Percentiles rank a stretch among this genome's conserved stretches.
Evolutionary conservation across 2,329 filamentous ascomycete species (phyloP).

Genomic region (Pseudocercospora musae): DNA sequence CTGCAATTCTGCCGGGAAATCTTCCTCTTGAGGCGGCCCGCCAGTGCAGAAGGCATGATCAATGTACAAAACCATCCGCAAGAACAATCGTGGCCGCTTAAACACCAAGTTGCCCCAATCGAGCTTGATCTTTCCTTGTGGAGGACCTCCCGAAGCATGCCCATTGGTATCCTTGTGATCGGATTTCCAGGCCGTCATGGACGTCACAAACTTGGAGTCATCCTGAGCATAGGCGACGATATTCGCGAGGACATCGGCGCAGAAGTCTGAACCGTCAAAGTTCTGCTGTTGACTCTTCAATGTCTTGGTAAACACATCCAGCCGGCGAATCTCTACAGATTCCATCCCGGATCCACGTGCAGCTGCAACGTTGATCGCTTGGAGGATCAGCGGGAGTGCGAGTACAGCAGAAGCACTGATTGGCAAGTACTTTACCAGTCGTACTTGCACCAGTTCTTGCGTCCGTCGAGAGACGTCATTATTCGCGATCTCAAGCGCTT

Average conservation of each 20-base stretch:
- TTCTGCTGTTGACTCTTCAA: conserved; percentile 22
- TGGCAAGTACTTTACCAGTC: conserved; percentile 20
- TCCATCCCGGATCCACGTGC: conserved; percentile 21
- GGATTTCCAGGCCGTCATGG: conserved; percentile 19
- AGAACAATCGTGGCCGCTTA: conserved; percentile 21
- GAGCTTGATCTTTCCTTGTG: conserved; percentile 17
- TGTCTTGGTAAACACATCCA: conserved; percentile 23
- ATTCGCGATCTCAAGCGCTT: conserved; percentile 21
- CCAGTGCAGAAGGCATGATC: conserved; percentile 21
- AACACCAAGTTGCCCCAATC: conserved; percentile 26
- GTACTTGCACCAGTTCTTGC: conserved; percentile 24
- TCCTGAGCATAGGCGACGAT: conserved; percentile 23
- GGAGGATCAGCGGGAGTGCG: conserved; percentile 17
- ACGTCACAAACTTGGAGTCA: conserved; percentile 20
- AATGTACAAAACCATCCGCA: conserved; percentile 22
- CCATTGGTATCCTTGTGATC: conserved; percentile 16
- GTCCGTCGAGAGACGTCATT: conserved; percentile 22
- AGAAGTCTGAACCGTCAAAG: conserved; percentile 25
- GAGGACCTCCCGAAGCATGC: conserved; percentile 1
- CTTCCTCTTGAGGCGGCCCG: conserved; percentile 20
- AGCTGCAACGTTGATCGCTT: conserved; percentile 24
- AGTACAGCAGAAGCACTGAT: conserved; percentile 21
- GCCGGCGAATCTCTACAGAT: conserved; percentile 17
- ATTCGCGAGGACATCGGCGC: conserved; percentile 21
- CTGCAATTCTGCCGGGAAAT: conserved; percentile 23